Evolutionary conservation across 768 basidiomycete genomes (phyloP), one percentile per base, ranked within the genome.

Genomic region (Russula emetica): DNA sequence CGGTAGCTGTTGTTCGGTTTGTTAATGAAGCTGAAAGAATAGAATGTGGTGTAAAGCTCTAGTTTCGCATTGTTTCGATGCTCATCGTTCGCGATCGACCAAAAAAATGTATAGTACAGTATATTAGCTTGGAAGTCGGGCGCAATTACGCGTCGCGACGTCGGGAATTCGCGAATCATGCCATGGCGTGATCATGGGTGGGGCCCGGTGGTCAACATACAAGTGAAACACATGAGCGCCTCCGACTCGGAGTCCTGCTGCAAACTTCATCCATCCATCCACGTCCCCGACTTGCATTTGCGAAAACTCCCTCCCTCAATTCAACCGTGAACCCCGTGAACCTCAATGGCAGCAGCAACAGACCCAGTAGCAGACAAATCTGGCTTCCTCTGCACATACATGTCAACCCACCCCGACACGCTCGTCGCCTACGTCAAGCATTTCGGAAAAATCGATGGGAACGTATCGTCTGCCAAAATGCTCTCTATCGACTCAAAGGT

Each of bases 381-480:
- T 22, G 78, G 76, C 1, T 94, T 91, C 72, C 79, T 93, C 49
- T 82, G 83, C 72, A 88, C 85, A 83, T 94, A 93, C 77, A 93
- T 92, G 91, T 86, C 82, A 34, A 84, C 78, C 66, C 92, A 92
- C 70, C 88, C 88, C 0, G 90, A 92, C 71, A 92, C 91, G 1
- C 78, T 93, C 67, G 88, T 93, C 40, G 88, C 88, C 3, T 94
- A 92, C 68, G 88, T 87, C 47, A 88, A 86, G 67, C 83, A 87
- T 79, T 90, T 80, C 69, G 89, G 87, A 10, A 84, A 86, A 66
- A 79, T 90, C 13, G 69, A 76, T 24, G 79, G 80, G 32, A 76
- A 76, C 44, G 80, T 90, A 20, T 73, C 74, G 2, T 80, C 80
- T n/a, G 90, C 89, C 9, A 79, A 84, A 72, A 88, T 92, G 90